Base-by-base conservation (phyloP, 768 basidiomycete species). In the Termitomyces eurrhizus region DNA sequence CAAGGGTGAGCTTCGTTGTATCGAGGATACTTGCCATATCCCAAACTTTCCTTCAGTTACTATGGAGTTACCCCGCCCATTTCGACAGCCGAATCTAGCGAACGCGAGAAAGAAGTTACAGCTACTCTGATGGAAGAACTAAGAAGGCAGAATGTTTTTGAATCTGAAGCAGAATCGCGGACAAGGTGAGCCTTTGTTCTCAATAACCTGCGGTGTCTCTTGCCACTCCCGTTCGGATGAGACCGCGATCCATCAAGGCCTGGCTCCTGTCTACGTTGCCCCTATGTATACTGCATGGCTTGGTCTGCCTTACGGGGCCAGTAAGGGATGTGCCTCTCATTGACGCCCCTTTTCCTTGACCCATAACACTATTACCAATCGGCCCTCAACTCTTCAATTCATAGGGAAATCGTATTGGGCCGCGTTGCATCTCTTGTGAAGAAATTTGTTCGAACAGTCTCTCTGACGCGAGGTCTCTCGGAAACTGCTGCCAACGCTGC, bases 331-430 rank as follows among this genome's bases (percentile, higher is more conserved):
- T 58, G 54, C 24, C 29, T 51, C 58, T 58, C 48, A 50, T 57
- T 59, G 44, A 62, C 55, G 24, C 29, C 48, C 59, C 44, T 51
- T 63, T 62, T 14, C 50, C 18, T 49, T 32, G 35, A 44, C 26
- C 35, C 41, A 24, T 61, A 37, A 51, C 52, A 35, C 51, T 37
- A 46, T 41, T 57, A 52, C 57, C 57, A 59, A 61, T 42, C n/a
- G 46, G 49, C 56, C 60, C 39, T 66, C 63, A 62, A 68, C 60
- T 60, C 55, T 68, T 60, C 53, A 59, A 57, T 57, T 62, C 56
- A 57, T 74, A 98, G 97, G 79, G 96, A 98, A 77, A 83, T 92
- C 58, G 92, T 98, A 13, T 83, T 99, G 21, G 95, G 93, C 18
- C 88, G 92, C 50, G 86, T 99, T 50, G 87, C 92, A 46, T 85